Evolutionary conservation across 1,284 basidiomycete species (phyloP).

Genomic region (Irpex sp.): DNA sequence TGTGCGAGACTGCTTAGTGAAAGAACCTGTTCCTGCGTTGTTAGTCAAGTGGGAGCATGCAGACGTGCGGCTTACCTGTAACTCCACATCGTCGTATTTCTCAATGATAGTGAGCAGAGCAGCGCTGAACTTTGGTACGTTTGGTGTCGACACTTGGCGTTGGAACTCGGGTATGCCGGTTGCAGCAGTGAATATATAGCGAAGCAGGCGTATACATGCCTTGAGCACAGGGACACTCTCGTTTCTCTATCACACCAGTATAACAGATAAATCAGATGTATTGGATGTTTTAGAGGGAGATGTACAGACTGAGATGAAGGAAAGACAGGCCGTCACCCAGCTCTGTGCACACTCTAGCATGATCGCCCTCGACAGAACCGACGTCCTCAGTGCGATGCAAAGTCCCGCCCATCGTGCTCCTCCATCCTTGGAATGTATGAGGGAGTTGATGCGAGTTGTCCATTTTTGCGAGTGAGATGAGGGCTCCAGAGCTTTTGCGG

Average conservation of each 20-base stretch:
- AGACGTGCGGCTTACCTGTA: conserved; percentile 38
- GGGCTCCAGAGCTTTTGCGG: conserved; percentile 42
- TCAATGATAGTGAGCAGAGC: conserved; percentile 53
- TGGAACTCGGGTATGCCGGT: conserved; percentile 66
- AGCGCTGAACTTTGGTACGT: conserved; percentile 61
- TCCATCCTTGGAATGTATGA: conserved; percentile 68
- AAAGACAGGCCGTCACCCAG: conserved; percentile 61
- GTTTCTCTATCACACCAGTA: conserved; percentile 46
- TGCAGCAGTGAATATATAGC: conserved; percentile 52
- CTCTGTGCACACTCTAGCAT: conserved; percentile 66
- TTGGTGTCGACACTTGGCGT: conserved; percentile 65
- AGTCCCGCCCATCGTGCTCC: conserved; percentile 72
- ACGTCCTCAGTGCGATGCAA: conserved; percentile 61
- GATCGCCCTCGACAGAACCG: conserved; percentile 45
- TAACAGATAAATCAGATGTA: conserved; percentile 9
- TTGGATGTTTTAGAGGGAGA: conserved; percentile 17
- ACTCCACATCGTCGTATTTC: conserved; percentile 40
- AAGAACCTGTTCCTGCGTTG: conserved; percentile 35
- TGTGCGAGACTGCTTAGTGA: conserved; percentile 47
- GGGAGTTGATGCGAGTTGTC: conserved; percentile 59
- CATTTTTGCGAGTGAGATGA: conserved; percentile 69
- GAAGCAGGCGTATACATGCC: conserved; percentile 54
- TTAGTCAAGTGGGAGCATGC: neutral
- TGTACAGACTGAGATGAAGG: conserved; percentile 59
- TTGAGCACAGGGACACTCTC: conserved; percentile 55